These are phyloP conservation scores for Termitomyces titanicus DNA, from an alignment of 768 basidiomycete genomes.

Conservation along the genomic window DNA sequence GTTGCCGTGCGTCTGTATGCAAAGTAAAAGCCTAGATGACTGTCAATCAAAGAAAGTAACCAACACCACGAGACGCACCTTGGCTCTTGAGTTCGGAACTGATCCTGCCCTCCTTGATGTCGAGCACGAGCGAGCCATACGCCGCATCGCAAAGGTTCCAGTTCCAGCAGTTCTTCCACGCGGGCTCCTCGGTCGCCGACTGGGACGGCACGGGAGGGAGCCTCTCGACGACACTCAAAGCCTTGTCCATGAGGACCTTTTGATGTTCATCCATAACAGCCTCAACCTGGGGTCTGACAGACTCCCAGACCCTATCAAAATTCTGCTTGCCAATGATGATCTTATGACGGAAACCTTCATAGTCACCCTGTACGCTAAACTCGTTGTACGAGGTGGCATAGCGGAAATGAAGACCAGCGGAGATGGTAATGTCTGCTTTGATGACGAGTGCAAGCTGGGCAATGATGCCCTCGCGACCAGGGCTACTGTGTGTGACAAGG, in stretches of 20 bases:
- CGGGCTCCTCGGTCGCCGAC: constrained; percentile 72
- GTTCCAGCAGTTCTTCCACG: constrained; percentile 99
- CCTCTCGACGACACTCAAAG: constrained; percentile 77
- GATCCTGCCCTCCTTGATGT: constrained; percentile 88
- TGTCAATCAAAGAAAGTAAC: not conserved
- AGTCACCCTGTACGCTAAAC: constrained; percentile 88
- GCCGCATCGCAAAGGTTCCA: constrained; percentile 98
- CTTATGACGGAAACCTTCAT: constrained; percentile 84
- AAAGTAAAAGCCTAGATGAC: constrained; percentile 82
- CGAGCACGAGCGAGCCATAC: constrained; percentile 83
- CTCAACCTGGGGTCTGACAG: constrained; percentile 88
- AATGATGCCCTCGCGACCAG: constrained; percentile 91
- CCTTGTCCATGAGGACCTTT: constrained; percentile 84
- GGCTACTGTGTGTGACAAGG: constrained; percentile 87
- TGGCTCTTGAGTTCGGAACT: constrained; percentile 91
- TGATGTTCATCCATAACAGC: constrained; percentile 89
- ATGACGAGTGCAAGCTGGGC: constrained; percentile 85
- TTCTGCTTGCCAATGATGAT: constrained; percentile 70
- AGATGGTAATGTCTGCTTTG: constrained; percentile 93
- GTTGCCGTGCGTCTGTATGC: constrained; percentile 81
- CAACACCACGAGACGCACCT: constrained; percentile 45
- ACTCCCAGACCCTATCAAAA: constrained; percentile 94
- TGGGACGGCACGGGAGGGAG: constrained; percentile 58
- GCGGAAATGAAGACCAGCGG: constrained; percentile 95
- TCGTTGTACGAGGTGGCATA: constrained; percentile 97